Evolutionary conservation across 2,329 filamentous ascomycete species (phyloP).

Genomic region (Xylariomycetidae sp.): DNA sequence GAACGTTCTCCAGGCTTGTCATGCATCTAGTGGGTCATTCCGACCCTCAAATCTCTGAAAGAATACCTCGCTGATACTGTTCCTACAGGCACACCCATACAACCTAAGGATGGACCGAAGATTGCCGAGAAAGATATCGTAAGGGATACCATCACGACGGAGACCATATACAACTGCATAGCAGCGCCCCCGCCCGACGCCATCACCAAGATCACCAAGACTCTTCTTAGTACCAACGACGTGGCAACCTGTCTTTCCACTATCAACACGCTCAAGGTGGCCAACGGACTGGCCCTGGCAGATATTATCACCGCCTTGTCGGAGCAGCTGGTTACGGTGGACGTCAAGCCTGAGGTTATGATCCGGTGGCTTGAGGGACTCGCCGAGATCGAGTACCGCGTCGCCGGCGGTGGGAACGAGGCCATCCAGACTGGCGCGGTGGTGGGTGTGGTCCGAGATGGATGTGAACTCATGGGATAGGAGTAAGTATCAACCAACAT

Average conservation of each 20-base stretch:
- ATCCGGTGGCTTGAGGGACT: slow-evolving; percentile 88
- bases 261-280: slow-evolving; percentile 80
- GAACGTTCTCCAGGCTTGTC: slow-evolving; percentile 94
- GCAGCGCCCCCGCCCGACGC: slow-evolving; percentile 89
- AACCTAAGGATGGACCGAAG: slow-evolving; percentile 55
- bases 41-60: background rate
- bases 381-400: slow-evolving; percentile 86
- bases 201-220: slow-evolving; percentile 77
- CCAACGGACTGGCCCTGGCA: slow-evolving; percentile 82
- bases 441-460: slow-evolving; percentile 81
- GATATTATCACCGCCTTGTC: slow-evolving; percentile 86
- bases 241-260: slow-evolving; percentile 85
- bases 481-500: too few species aligned
- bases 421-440: slow-evolving; percentile 86
- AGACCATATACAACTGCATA: slow-evolving; percentile 96
- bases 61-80: slow-evolving; percentile 9
- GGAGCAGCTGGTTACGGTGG: slow-evolving; percentile 76
- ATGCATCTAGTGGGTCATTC: slow-evolving; percentile 71
- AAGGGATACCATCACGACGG: slow-evolving; percentile 76
- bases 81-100: slow-evolving; percentile 61
- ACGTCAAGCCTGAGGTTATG: slow-evolving; percentile 82
- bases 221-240: slow-evolving; percentile 77
- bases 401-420: slow-evolving; percentile 85
- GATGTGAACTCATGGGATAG: slow-evolving; percentile 64
- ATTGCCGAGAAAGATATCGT: slow-evolving; percentile 60